These are phyloP conservation scores for Durusdinium trenchii DNA, from an alignment of 73 alveolate species.

Conservation along the genomic window DNA sequence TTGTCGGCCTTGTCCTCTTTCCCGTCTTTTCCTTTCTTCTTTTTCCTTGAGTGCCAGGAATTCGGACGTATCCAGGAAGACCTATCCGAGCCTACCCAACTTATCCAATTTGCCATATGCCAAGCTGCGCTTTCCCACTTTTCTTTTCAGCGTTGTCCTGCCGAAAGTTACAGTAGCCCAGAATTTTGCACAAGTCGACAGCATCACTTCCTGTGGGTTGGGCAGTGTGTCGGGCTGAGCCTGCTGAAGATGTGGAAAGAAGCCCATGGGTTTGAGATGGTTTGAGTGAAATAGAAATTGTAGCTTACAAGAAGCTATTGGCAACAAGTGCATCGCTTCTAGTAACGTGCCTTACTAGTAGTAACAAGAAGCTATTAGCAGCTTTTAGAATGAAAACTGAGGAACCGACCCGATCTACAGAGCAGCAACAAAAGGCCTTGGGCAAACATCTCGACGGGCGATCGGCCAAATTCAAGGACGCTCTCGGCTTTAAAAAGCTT, in stretches of 20 bases:
- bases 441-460: neutral
- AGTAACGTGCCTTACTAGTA: too few species aligned
- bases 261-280: neutral
- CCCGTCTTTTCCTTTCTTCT: constrained; percentile 29
- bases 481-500: neutral
- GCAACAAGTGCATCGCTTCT: too few species aligned
- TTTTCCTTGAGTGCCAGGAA: neutral
- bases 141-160: constrained; percentile 48
- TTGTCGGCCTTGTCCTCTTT: constrained; percentile 41
- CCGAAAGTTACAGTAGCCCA: neutral
- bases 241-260: neutral
- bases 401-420: constrained; percentile 55
- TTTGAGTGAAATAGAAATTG: neutral
- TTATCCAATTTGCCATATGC: neutral
- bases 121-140: constrained; percentile 37
- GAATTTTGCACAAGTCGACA: neutral
- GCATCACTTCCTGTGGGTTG: neutral
- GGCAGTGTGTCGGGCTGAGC: constrained; percentile 86
- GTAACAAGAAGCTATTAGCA: too few species aligned
- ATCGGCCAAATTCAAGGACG: neutral
- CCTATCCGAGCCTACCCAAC: neutral
- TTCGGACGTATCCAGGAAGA: too few species aligned
- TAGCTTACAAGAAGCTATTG: too few species aligned
- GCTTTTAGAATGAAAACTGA: too few species aligned
- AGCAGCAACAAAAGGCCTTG: constrained; percentile 81